Base-by-base conservation (phyloP, 2,329 filamentous ascomycete species). In the Coleophoma cylindrospora region DNA sequence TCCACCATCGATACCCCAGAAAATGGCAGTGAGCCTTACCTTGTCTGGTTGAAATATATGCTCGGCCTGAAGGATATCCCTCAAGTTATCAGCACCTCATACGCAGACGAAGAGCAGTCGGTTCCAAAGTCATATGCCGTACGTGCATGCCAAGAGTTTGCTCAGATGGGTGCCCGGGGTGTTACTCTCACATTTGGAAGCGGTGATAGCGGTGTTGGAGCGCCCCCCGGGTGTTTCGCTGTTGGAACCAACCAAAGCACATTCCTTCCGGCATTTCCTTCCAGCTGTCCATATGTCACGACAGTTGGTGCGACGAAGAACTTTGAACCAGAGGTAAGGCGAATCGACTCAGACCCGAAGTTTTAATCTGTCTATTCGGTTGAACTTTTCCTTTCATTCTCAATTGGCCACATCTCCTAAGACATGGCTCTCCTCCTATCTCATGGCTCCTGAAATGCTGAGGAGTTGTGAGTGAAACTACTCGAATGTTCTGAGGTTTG, bases 21-120 rank as follows among this genome's bases (percentile, higher is more conserved):
- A 66, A 74, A 81, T 62, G 74, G 71, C 55, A 87, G 86, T 63
- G 84, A 88, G 67, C 82, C 82, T 0, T 86, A 86, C 64, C 68
- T 85, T 2, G 71, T 71, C 11, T 85, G 77, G 70, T 69, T 85
- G 9, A 72, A 77, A 45, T 77, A 79, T 63, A 63, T 84, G 2
- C 71, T 83, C 1, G 63, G 68, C 2, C 75, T 77, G 53, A 58
- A 38, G 14, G 54, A 40, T 19, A 57, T 83, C 10, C 80, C 81
- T 1, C 77, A 80, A 48, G 74, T 83, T 2, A 70, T 84, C 17
- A 76, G 75, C 40, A 74, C 80, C 19, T 80, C 76, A 12, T 84
- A 83, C 59, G 76, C 73, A 17, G 80, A 83, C 56, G 74, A 81
- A 53, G 80, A 83, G 65, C 69, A 79, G 44, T 73, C 74, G 0